Conservation (phyloP, 78 protist species). For the Cavenderia fasciculata region DNA sequence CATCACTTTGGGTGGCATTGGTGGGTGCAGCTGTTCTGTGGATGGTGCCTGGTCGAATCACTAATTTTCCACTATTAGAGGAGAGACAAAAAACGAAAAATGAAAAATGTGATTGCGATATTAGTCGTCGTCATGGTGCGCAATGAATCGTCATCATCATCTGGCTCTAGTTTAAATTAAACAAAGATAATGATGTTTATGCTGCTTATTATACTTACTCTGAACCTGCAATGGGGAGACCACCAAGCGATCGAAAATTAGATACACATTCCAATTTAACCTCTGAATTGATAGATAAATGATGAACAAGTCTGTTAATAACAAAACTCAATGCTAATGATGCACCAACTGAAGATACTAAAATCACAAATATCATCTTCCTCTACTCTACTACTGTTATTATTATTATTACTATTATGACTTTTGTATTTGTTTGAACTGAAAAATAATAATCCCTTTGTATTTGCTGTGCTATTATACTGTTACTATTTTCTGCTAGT, state of each 20-base stretch:
- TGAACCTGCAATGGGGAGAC: constrained; percentile 56
- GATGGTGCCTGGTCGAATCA: constrained; percentile 46
- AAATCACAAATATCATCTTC: background rate
- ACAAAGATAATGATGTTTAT: background rate
- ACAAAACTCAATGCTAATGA: background rate
- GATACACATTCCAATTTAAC: constrained; percentile 56
- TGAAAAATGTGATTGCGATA: background rate
- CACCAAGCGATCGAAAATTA: constrained; percentile 63
- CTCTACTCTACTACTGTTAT: background rate
- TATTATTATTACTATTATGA: background rate
- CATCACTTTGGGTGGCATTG: constrained; percentile 59
- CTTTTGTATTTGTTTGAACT: background rate
- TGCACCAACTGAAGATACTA: background rate
- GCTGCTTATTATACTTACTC: background rate
- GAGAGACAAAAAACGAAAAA: too few species aligned
- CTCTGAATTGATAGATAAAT: background rate
- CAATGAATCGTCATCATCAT: background rate
- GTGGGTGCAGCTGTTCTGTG: constrained; percentile 68
- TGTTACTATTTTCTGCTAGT: background rate
- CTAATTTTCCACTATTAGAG: constrained; percentile 35
- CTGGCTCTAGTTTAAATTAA: background rate
- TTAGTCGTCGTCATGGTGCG: too few species aligned
- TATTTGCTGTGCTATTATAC: background rate
- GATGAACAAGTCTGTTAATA: too few species aligned
- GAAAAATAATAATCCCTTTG: background rate